Conservation (phyloP, 768 basidiomycete genomes). For the Pilatotrama ljubarskyi region DNA sequence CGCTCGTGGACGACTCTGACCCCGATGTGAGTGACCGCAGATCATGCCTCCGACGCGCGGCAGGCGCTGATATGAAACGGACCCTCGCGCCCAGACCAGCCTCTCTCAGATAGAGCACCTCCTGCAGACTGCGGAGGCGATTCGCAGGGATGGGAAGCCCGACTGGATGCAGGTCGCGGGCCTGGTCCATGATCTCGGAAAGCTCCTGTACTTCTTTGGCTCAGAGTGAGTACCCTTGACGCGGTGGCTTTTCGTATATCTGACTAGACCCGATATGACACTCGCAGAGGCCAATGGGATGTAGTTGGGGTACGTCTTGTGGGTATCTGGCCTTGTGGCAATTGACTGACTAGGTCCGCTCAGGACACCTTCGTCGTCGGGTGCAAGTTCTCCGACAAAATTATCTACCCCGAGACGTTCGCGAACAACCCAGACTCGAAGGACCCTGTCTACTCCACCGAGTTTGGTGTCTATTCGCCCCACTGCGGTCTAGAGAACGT, state of each 20-base stretch:
- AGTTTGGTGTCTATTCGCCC: conserved; percentile 74
- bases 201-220: conserved; percentile 80
- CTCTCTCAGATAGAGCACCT: conserved; percentile 89
- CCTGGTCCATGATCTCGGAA: conserved; percentile 87
- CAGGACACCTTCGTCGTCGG: conserved; percentile 81
- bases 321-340: neutral
- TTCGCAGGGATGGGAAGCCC: conserved; percentile 80
- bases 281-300: conserved; percentile 79
- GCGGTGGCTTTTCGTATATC: neutral
- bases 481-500: conserved; percentile 84
- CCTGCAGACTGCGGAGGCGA: conserved; percentile 89
- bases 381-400: conserved; percentile 82
- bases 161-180: conserved; percentile 94
- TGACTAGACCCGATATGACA: conserved; percentile 6
- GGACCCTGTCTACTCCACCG: conserved; percentile 67
- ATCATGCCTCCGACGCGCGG: neutral
- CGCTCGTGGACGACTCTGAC: conserved; percentile 87
- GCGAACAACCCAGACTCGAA: conserved; percentile 65
- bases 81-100: conserved; percentile 49
- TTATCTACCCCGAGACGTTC: conserved; percentile 80
- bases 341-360: neutral
- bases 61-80: neutral
- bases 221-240: conserved; percentile 47
- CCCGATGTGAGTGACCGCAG: conserved; percentile 60
- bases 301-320: conserved; percentile 73